Evolutionary conservation across 345 rosid genomes (phyloP).

Genomic region (Atalantia buxifolia): DNA sequence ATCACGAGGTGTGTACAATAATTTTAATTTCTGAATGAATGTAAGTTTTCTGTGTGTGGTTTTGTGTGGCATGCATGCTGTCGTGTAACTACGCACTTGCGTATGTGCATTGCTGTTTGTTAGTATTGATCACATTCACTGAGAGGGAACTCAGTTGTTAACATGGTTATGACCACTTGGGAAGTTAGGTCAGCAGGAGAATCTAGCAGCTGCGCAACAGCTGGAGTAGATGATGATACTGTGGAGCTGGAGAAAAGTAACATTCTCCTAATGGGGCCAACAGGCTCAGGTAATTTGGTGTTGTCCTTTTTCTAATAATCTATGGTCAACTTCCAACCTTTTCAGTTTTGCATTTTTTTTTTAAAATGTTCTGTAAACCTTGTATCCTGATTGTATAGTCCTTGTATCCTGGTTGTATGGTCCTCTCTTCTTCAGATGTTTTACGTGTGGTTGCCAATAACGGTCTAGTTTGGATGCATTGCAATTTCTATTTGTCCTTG

Average conservation of each 20-base stretch:
- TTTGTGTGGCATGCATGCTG: neutral
- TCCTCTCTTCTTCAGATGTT: neutral
- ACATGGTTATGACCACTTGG: slow-evolving; percentile 34
- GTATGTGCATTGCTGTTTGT: neutral
- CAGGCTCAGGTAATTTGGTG: slow-evolving; percentile 83
- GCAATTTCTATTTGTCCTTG: neutral
- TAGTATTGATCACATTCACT: neutral
- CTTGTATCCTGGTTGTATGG: neutral
- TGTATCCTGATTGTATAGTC: neutral
- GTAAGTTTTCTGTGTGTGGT: too few relatives aligned
- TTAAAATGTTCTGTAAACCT: neutral
- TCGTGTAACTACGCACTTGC: neutral
- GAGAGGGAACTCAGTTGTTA: slow-evolving; percentile 16
- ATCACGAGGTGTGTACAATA: neutral
- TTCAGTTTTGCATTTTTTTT: neutral
- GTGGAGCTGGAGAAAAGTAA: slow-evolving; percentile 99
- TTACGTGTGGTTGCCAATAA: neutral
- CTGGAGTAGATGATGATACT: slow-evolving; percentile 58
- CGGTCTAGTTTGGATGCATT: neutral
- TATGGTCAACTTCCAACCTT: neutral
- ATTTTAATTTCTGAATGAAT: neutral
- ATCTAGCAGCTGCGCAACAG: slow-evolving; percentile 30
- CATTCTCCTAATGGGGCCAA: slow-evolving; percentile 98
- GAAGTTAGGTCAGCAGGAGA: slow-evolving; percentile 72
- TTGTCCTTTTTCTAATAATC: neutral